These are phyloP conservation scores for Vishniacozyma victoriae DNA, from an alignment of 768 basidiomycete genomes.

Conservation along the genomic window DNA sequence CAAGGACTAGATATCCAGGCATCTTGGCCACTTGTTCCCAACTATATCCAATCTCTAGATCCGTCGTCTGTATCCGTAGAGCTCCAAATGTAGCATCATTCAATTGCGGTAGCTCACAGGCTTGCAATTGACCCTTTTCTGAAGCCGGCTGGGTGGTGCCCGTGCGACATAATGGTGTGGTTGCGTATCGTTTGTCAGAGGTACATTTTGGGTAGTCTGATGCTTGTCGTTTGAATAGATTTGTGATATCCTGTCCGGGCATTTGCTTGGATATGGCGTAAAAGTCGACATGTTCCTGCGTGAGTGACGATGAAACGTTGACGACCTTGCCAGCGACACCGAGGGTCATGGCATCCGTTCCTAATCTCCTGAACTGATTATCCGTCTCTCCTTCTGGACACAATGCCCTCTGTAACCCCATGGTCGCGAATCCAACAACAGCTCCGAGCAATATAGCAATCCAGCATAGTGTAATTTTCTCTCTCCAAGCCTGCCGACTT, in stretches of 20 bases:
- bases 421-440: slow-evolving; percentile 80
- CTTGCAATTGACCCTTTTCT: slow-evolving; percentile 44
- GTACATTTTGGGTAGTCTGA: slow-evolving; percentile 63
- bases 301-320: slow-evolving; percentile 62
- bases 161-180: slow-evolving; percentile 62
- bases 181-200: slow-evolving; percentile 62
- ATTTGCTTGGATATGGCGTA: slow-evolving; percentile 53
- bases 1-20: slow-evolving; percentile 73
- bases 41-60: slow-evolving; percentile 71
- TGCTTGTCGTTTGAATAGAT: slow-evolving; percentile 66
- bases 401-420: slow-evolving; percentile 85
- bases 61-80: slow-evolving; percentile 64
- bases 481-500: slow-evolving; percentile 87
- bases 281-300: slow-evolving; percentile 57
- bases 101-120: slow-evolving; percentile 65
- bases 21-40: slow-evolving; percentile 80
- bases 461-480: slow-evolving; percentile 89
- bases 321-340: slow-evolving; percentile 70
- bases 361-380: slow-evolving; percentile 24
- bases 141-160: slow-evolving; percentile 37
- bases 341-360: slow-evolving; percentile 55
- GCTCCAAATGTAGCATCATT: slow-evolving; percentile 56
- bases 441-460: slow-evolving; percentile 74
- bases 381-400: slow-evolving; percentile 58
- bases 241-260: slow-evolving; percentile 85